Percentiles rank a stretch among this genome's conserved stretches.
phyloP scores from a whole-genome alignment of 73 alveolate genomes.

The Paramecium sonneborni region DNA sequence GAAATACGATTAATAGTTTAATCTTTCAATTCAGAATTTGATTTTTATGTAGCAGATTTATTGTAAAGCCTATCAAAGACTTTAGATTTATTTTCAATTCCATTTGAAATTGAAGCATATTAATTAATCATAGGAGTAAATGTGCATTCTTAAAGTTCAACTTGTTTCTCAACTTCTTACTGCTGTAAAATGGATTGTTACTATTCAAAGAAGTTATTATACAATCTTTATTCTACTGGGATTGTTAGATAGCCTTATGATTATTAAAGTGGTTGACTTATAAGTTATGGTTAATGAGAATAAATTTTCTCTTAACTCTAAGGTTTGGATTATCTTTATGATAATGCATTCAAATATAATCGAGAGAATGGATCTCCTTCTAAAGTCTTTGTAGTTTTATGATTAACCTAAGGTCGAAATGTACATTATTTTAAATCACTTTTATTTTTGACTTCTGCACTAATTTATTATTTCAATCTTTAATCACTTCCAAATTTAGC shows the following conservation, averaged over 20 bases:
- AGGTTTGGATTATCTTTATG: not conserved
- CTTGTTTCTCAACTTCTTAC: not conserved
- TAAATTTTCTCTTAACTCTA: not conserved
- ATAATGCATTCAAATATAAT: not conserved
- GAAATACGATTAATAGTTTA: not conserved
- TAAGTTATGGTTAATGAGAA: not conserved
- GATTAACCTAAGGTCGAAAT: not conserved
- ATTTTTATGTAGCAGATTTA: not conserved
- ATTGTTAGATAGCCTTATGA: not conserved
- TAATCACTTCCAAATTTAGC: not conserved
- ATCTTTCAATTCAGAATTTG: not conserved
- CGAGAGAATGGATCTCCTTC: not conserved
- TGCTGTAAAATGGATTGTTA: too few relatives aligned
- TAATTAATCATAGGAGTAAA: not conserved
- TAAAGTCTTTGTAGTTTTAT: not conserved
- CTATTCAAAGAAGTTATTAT: not conserved
- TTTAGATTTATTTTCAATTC: not conserved
- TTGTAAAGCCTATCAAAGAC: not conserved
- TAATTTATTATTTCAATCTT: not conserved
- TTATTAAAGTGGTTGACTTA: not conserved
- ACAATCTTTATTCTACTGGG: not conserved
- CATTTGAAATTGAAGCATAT: not conserved
- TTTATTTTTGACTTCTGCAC: not conserved
- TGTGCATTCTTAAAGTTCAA: not conserved
- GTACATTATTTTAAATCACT: not conserved